These are phyloP conservation scores for Strigomonas culicis DNA, from an alignment of 208 protist genomes.

Conservation along the genomic window DNA sequence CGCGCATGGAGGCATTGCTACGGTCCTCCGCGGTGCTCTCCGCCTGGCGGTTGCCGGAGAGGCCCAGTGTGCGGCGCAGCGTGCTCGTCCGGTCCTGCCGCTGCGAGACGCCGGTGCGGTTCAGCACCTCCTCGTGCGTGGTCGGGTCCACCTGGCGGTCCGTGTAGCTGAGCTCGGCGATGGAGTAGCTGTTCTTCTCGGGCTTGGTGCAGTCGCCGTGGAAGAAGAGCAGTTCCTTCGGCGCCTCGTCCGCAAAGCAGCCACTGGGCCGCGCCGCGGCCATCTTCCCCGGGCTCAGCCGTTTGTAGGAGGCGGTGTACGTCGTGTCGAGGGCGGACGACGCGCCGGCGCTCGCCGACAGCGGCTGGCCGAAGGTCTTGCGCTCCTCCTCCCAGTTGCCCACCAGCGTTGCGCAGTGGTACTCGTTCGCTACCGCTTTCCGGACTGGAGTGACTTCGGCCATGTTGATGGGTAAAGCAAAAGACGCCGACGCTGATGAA, in stretches of 20 bases:
- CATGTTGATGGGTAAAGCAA: too few relatives aligned
- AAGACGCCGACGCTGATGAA: too few relatives aligned
- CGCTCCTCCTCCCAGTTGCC: constrained; percentile 90
- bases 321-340: constrained; percentile 38
- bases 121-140: constrained; percentile 61
- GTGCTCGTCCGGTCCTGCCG: constrained; percentile 22
- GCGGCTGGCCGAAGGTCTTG: constrained; percentile 20
- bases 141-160: constrained; percentile 24
- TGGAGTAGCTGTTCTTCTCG: constrained; percentile 39
- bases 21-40: neutral
- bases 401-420: constrained; percentile 82
- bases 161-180: constrained; percentile 70
- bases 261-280: constrained; percentile 40
- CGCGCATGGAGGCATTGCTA: constrained; percentile 7
- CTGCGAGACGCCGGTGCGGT: constrained; percentile 52
- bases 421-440: constrained; percentile 58
- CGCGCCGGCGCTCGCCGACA: constrained; percentile 4
- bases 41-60: neutral
- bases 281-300: constrained; percentile 28
- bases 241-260: constrained; percentile 58
- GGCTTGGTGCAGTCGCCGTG: constrained; percentile 73
- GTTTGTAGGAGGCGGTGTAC: constrained; percentile 50
- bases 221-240: constrained; percentile 74
- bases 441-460: too few relatives aligned
- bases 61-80: constrained; percentile 26